phyloP scores from a whole-genome alignment of 192 early-diverging fungal genomes.

The Kickxella alabastrina region DNA sequence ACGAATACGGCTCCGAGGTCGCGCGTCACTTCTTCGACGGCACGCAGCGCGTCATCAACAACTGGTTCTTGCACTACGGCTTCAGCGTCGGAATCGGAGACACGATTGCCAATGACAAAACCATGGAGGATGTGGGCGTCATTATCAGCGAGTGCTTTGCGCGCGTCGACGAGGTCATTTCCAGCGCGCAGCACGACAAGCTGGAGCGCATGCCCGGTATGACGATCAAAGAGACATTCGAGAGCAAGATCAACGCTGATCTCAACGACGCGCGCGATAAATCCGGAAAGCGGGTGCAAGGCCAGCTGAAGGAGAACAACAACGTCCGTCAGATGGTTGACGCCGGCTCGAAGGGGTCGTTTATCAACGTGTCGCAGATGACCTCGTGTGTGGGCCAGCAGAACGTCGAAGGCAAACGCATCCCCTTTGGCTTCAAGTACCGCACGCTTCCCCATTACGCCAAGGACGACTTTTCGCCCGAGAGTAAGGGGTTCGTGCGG shows the following conservation, averaged over 20 bases:
- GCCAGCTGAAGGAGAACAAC: constrained; percentile 82
- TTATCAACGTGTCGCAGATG: constrained; percentile 98
- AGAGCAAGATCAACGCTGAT: constrained; percentile 79
- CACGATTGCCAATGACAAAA: constrained; percentile 82
- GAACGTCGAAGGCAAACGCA: constrained; percentile 98
- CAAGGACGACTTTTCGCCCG: constrained; percentile 94
- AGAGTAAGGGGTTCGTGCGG: constrained; percentile 56
- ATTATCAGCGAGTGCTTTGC: constrained; percentile 72
- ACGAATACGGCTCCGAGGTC: constrained; percentile 84
- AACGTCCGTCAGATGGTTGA: constrained; percentile 97
- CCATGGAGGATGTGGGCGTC: constrained; percentile 73
- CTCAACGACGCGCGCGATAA: constrained; percentile 89
- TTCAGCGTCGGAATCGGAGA: constrained; percentile 98
- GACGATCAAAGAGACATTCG: constrained; percentile 90
- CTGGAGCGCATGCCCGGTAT: constrained; percentile 85
- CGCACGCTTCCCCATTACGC: constrained; percentile 96
- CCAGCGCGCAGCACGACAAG: constrained; percentile 76
- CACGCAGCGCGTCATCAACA: constrained; percentile 88
- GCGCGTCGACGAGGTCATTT: constrained; percentile 77
- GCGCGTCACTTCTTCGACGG: constrained; percentile 91
- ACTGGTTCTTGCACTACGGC: constrained; percentile 91
- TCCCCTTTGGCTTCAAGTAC: constrained; percentile 94
- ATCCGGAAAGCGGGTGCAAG: constrained; percentile 81
- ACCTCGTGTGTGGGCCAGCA: constrained; percentile 98
- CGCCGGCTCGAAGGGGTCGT: constrained; percentile 93